A percentile compares a stretch with the other conserved stretches of the same genome.
phyloP scores from a whole-genome alignment of 2,329 filamentous ascomycete species.

The Pestalotiopsis sp. region DNA sequence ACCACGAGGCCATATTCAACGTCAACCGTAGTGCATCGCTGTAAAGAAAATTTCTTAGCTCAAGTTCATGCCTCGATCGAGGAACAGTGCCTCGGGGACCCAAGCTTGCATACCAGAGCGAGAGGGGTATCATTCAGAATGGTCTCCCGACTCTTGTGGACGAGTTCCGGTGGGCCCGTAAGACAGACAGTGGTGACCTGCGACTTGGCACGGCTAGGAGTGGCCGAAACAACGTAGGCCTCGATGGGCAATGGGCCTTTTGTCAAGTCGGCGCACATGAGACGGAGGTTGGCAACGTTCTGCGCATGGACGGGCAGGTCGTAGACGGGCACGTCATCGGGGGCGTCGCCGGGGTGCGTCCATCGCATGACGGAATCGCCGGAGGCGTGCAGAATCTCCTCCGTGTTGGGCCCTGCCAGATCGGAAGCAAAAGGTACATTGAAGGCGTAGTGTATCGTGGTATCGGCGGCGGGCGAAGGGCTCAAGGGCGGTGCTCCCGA shows the following conservation, averaged over 20 bases:
- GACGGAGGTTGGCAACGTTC: constrained; percentile 79
- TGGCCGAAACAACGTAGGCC: constrained; percentile 81
- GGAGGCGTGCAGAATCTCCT: constrained; percentile 93
- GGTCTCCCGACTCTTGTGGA: constrained; percentile 86
- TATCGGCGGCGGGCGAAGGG: constrained; percentile 72
- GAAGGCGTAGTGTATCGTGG: constrained; percentile 90
- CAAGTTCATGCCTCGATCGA: not conserved
- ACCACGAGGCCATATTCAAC: constrained; percentile 90
- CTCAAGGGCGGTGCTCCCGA: constrained; percentile 59
- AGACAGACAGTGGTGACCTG: constrained; percentile 87
- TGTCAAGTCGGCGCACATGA: constrained; percentile 81
- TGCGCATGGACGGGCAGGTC: constrained; percentile 90
- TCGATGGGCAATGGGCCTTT: constrained; percentile 72
- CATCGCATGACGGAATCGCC: constrained; percentile 85
- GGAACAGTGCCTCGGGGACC: constrained; percentile 10
- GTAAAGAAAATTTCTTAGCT: constrained; percentile 25
- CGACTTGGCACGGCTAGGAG: constrained; percentile 71
- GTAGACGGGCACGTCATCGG: constrained; percentile 82
- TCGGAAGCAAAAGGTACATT: constrained; percentile 96
- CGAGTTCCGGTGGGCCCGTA: constrained; percentile 82
- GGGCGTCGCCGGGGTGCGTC: constrained; percentile 88
- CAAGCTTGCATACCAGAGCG: constrained; percentile 71
- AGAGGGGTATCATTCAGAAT: constrained; percentile 92
- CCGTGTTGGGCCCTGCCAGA: constrained; percentile 86
- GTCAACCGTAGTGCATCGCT: constrained; percentile 93